These are phyloP conservation scores for Phytophthora sojae DNA, from an alignment of 352 stramenopile species.

Conservation along the genomic window DNA sequence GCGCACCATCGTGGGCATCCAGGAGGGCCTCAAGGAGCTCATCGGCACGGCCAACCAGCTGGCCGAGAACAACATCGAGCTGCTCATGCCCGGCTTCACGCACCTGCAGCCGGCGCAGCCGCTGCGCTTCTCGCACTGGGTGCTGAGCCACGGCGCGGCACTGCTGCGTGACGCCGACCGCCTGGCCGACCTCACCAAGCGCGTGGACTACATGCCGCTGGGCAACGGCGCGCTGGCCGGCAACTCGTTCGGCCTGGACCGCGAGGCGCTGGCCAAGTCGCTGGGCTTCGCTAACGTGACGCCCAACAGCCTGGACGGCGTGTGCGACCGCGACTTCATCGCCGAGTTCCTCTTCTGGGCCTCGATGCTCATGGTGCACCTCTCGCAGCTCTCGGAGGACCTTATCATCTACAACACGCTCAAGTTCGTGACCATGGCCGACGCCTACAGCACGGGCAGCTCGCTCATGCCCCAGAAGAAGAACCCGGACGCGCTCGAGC, in stretches of 20 bases:
- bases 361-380: constrained; percentile 95
- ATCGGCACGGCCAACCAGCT: constrained; percentile 90
- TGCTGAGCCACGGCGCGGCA: constrained; percentile 95
- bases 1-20: constrained; percentile 63
- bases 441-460: constrained; percentile 98
- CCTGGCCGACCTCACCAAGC: constrained; percentile 93
- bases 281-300: constrained; percentile 95
- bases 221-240: constrained; percentile 97
- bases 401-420: constrained; percentile 98
- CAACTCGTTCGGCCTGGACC: constrained; percentile 98
- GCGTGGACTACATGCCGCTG: constrained; percentile 97
- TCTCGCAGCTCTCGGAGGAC: constrained; percentile 98
- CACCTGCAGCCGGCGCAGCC: constrained; percentile 98
- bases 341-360: constrained; percentile 99
- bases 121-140: constrained; percentile 98
- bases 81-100: constrained; percentile 99
- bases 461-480: constrained; percentile 99
- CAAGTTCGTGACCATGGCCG: constrained; percentile 96
- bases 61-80: constrained; percentile 92
- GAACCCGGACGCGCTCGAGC: constrained; percentile 98
- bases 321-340: constrained; percentile 99
- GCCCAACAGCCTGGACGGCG: constrained; percentile 97
- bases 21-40: constrained; percentile 92
- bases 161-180: constrained; percentile 95
- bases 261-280: constrained; percentile 92